These are phyloP conservation scores for Auriculariales sp. DNA, from an alignment of 768 basidiomycete genomes.

Conservation along the genomic window DNA sequence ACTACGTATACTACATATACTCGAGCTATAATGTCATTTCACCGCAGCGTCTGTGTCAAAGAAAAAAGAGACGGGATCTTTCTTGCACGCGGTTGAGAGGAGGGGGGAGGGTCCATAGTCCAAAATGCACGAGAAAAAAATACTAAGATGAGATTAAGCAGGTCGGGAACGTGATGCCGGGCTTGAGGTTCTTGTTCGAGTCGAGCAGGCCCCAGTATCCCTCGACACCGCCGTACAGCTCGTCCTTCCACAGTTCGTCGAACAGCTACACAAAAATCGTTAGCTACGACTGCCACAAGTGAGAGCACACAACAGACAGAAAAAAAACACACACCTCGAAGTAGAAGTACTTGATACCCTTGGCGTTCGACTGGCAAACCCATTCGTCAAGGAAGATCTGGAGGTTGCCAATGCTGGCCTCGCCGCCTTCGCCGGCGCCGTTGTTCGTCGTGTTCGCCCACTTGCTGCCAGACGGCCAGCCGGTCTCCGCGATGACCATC, in stretches of 20 bases:
- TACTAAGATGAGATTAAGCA: too few relatives aligned
- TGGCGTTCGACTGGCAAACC: conserved; percentile 72
- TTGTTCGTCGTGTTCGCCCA: conserved; percentile 43
- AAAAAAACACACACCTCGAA: conserved; percentile 42
- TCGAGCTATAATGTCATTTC: too few relatives aligned
- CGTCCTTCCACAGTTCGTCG: conserved; percentile 75
- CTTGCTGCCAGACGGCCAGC: conserved; percentile 59
- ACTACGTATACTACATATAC: too few relatives aligned
- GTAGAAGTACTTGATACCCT: conserved; percentile 77
- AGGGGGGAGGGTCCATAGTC: too few relatives aligned
- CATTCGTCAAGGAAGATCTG: conserved; percentile 79
- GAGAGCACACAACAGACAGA: background rate
- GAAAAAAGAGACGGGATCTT: too few relatives aligned
- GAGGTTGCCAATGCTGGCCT: conserved; percentile 19
- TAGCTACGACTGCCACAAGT: too few relatives aligned
- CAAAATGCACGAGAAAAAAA: too few relatives aligned
- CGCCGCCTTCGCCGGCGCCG: conserved; percentile 4
- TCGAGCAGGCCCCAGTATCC: conserved; percentile 57
- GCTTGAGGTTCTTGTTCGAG: conserved; percentile 23
- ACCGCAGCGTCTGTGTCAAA: too few relatives aligned
- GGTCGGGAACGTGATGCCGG: conserved; percentile 16
- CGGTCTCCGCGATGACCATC: conserved; percentile 91
- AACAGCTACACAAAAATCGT: conserved; percentile 19
- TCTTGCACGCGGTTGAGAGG: too few relatives aligned
- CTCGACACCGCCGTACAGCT: conserved; percentile 68